A percentile compares a stretch with the other conserved stretches of the same genome.
Conservation (phyloP, 768 basidiomycete species). For the Kwoniella newhampshirensis region DNA sequence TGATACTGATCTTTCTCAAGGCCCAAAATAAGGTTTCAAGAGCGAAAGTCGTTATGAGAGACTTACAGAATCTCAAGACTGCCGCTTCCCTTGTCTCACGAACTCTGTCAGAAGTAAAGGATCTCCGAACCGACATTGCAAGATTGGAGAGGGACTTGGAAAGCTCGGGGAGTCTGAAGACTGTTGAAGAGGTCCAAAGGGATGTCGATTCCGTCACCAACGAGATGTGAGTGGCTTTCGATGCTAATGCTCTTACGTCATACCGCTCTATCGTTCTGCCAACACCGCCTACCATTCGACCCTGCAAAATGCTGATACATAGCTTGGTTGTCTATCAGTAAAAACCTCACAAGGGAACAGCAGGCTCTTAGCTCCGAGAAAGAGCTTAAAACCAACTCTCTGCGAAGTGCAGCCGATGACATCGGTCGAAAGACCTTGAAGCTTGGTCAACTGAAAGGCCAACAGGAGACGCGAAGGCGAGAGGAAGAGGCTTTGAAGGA, state of each 20-base stretch:
- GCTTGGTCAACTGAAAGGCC: slow-evolving; percentile 33
- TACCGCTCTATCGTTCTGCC: no score
- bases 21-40: slow-evolving; percentile 59
- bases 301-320: neutral
- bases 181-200: slow-evolving; percentile 77
- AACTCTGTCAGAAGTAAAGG: slow-evolving; percentile 49
- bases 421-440: slow-evolving; percentile 33
- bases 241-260: no score
- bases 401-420: slow-evolving; percentile 31
- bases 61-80: slow-evolving; percentile 59
- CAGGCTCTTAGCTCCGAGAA: slow-evolving; percentile 29
- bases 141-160: slow-evolving; percentile 69
- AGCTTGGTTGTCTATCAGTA: slow-evolving; percentile 20
- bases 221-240: slow-evolving; percentile 67
- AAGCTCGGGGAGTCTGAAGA: slow-evolving; percentile 72
- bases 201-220: slow-evolving; percentile 67
- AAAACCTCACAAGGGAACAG: slow-evolving; percentile 40
- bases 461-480: slow-evolving; percentile 30
- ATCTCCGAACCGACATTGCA: slow-evolving; percentile 63
- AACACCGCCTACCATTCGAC: neutral
- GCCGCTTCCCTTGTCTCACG: slow-evolving; percentile 44
- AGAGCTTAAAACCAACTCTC: slow-evolving; percentile 35
- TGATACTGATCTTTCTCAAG: slow-evolving; percentile 51
- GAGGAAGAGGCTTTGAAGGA: slow-evolving; percentile 46
- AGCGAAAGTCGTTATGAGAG: slow-evolving; percentile 60